Evolutionary conservation across 2,329 filamentous ascomycete species (phyloP).

Genomic region (Aspergillus felis): DNA sequence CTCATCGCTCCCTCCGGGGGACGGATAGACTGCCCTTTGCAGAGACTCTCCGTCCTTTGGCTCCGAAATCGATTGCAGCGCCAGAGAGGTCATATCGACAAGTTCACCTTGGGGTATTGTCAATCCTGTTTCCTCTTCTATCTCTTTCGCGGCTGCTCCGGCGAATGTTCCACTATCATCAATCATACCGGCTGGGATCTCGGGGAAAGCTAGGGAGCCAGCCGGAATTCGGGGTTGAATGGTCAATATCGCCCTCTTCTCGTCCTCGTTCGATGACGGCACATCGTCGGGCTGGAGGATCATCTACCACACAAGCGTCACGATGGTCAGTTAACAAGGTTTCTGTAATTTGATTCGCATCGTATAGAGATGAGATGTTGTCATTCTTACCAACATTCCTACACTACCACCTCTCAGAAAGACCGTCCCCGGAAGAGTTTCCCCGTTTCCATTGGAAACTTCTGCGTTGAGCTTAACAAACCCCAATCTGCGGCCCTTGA

Average conservation of each 20-base stretch:
- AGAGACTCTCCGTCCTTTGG: constrained; percentile 32
- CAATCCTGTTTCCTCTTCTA: constrained; percentile 56
- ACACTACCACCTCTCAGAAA: constrained; percentile 58
- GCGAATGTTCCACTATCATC: constrained; percentile 52
- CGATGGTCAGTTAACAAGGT: not conserved
- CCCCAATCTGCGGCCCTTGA: constrained; percentile 47
- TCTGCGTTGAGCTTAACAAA: constrained; percentile 55
- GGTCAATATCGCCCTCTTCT: constrained; percentile 51
- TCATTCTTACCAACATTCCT: constrained; percentile 48
- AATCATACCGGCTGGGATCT: constrained; percentile 60
- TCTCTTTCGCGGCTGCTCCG: constrained; percentile 55
- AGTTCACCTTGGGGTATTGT: constrained; percentile 48
- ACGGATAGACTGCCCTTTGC: constrained; percentile 51
- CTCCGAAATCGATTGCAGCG: constrained; percentile 28
- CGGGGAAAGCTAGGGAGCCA: constrained; percentile 51
- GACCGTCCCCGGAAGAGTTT: constrained; percentile 53
- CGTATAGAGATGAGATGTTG: not conserved
- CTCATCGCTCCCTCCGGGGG: constrained; percentile 55
- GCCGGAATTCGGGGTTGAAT: constrained; percentile 56
- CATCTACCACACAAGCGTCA: constrained; percentile 35
- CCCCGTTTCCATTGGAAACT: constrained; percentile 50
- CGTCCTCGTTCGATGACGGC: constrained; percentile 34
- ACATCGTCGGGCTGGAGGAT: constrained; percentile 53
- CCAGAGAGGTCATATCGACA: constrained; percentile 52
- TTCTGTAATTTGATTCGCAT: not conserved